phyloP scores from a whole-genome alignment of 2,329 filamentous ascomycete species.

The Neofusicoccum umdonicola region DNA sequence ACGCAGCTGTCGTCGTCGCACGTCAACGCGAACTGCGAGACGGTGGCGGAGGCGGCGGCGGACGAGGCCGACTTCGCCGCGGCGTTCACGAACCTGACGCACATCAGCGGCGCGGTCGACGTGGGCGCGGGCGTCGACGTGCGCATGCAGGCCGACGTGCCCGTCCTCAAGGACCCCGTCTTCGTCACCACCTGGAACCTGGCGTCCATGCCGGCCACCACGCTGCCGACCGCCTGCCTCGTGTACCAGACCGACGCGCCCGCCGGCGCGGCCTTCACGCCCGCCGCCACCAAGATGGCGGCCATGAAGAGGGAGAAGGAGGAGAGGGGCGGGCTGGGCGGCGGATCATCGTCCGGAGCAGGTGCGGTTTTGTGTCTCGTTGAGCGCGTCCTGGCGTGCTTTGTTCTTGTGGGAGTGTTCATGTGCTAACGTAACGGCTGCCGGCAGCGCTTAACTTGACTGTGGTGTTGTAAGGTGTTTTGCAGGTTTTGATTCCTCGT shows the following conservation, averaged over 20 bases:
- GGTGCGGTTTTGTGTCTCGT: background rate
- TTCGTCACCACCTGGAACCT: background rate
- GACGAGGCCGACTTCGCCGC: background rate
- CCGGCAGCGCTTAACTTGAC: background rate
- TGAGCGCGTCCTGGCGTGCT: background rate
- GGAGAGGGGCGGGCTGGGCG: background rate
- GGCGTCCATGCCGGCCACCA: background rate
- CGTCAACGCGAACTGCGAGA: background rate
- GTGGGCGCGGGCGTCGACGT: background rate
- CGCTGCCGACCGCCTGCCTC: background rate
- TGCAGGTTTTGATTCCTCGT: background rate
- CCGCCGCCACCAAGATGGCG: background rate
- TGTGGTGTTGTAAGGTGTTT: background rate
- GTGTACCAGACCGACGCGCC: constrained; percentile 6
- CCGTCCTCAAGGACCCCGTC: background rate
- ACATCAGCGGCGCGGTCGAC: background rate
- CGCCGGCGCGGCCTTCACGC: background rate
- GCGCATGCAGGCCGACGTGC: constrained; percentile 4
- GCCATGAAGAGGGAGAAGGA: constrained; percentile 1
- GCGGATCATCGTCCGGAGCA: background rate
- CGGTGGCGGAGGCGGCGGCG: background rate
- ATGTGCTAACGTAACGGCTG: background rate
- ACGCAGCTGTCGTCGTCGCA: background rate
- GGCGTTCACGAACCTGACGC: constrained; percentile 5
- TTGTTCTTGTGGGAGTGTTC: background rate